Conservation (phyloP, 768 basidiomycete species). For the Asterophora lycoperdoides region DNA sequence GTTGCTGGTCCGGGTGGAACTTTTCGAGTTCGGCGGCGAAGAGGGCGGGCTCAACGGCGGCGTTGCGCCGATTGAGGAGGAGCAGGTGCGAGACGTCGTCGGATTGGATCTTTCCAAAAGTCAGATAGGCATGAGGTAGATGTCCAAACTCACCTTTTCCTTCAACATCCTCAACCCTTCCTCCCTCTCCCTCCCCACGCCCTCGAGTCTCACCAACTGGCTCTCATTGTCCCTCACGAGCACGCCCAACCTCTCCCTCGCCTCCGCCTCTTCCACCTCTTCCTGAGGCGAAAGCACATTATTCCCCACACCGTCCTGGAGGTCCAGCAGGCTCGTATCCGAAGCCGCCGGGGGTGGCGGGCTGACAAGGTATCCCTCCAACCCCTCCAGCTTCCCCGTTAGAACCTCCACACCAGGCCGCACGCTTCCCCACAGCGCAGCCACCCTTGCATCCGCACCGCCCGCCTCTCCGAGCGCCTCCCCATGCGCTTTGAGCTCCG, state of each 20-base stretch:
- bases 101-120: slow-evolving; percentile 68
- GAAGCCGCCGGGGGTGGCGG: no score
- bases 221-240: slow-evolving; percentile 77
- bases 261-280: slow-evolving; percentile 43
- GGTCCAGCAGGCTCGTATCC: no score
- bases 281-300: no score
- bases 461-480: slow-evolving; percentile 75
- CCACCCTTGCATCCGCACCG: slow-evolving; percentile 26
- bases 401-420: slow-evolving; percentile 49
- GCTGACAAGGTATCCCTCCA: slow-evolving; percentile 18
- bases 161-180: slow-evolving; percentile 93
- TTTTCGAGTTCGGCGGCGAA: slow-evolving; percentile 96
- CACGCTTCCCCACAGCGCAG: slow-evolving; percentile 65
- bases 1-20: slow-evolving; percentile 86
- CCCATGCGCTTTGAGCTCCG: slow-evolving; percentile 75
- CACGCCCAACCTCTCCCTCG: slow-evolving; percentile 61
- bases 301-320: no score
- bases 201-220: slow-evolving; percentile 67
- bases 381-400: background rate
- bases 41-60: slow-evolving; percentile 76
- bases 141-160: slow-evolving; percentile 64
- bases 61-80: slow-evolving; percentile 83
- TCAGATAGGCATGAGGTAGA: background rate
- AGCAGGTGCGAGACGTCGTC: slow-evolving; percentile 97
- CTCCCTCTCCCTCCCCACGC: slow-evolving; percentile 79